phyloP scores from a whole-genome alignment of 2,329 filamentous ascomycete species.

The Alternaria gansuensis region DNA sequence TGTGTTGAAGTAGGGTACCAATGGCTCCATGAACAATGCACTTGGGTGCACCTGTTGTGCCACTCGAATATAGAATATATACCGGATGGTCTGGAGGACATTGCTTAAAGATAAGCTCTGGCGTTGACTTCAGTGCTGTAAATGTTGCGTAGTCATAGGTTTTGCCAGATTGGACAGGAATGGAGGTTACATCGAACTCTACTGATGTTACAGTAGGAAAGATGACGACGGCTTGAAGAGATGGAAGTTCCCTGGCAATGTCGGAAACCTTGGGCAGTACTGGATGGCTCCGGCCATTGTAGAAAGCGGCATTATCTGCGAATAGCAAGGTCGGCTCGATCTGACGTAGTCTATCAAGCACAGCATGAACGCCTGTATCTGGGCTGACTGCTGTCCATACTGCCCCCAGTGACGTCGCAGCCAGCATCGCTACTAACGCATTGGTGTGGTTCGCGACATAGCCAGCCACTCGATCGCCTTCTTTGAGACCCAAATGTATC shows the following conservation, averaged over 20 bases:
- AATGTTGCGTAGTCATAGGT: constrained; percentile 51
- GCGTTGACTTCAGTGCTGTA: constrained; percentile 52
- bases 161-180: constrained; percentile 50
- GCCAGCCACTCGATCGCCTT: constrained; percentile 70
- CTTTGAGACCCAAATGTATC: constrained; percentile 69
- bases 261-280: constrained; percentile 80
- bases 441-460: constrained; percentile 92
- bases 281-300: constrained; percentile 91
- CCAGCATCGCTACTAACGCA: constrained; percentile 87
- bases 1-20: constrained; percentile 92
- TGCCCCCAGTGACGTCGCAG: constrained; percentile 80
- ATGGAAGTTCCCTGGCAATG: constrained; percentile 73
- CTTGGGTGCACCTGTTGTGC: constrained; percentile 87
- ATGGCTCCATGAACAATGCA: constrained; percentile 92
- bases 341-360: constrained; percentile 85
- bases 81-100: constrained; percentile 86
- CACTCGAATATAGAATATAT: constrained; percentile 92
- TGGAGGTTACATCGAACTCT: constrained; percentile 51
- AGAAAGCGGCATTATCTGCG: constrained; percentile 85
- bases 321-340: constrained; percentile 85
- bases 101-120: constrained; percentile 69
- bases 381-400: constrained; percentile 94
- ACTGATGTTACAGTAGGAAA: constrained; percentile 69
- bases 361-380: constrained; percentile 89
- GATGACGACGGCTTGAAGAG: constrained; percentile 75